Percentiles rank a stretch among this genome's conserved stretches.
These are phyloP conservation scores for Spathaspora hagerdaliae DNA, from an alignment of 805 yeast species.

Conservation along the genomic window DNA sequence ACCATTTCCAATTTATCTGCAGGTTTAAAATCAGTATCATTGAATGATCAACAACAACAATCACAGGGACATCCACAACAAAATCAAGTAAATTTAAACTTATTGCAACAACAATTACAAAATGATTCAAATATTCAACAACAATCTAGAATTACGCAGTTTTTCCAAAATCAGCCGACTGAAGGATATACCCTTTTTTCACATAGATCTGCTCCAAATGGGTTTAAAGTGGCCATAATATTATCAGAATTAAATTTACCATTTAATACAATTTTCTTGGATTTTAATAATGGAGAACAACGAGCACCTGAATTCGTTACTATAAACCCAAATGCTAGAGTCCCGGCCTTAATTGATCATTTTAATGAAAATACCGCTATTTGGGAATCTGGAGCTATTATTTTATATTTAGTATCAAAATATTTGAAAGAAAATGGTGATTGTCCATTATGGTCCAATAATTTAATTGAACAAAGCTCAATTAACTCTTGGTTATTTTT, in stretches of 20 bases:
- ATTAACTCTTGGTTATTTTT: conserved; percentile 87
- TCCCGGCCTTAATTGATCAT: conserved; percentile 92
- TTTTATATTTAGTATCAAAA: conserved; percentile 74
- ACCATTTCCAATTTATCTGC: conserved; percentile 44
- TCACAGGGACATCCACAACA: conserved; percentile 8
- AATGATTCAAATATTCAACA: conserved; percentile 36
- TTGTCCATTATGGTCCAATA: conserved; percentile 78
- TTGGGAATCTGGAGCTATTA: conserved; percentile 95
- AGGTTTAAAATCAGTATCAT: conserved; percentile 41
- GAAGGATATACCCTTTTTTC: conserved; percentile 84
- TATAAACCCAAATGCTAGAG: conserved; percentile 94
- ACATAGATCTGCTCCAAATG: conserved; percentile 88
- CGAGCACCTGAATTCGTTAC: conserved; percentile 89
- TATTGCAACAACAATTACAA: conserved; percentile 44
- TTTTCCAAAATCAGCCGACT: conserved; percentile 70
- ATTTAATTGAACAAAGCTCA: conserved; percentile 74
- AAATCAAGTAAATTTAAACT: conserved; percentile 37
- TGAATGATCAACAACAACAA: conserved; percentile 32
- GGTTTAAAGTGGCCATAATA: conserved; percentile 91
- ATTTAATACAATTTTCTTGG: conserved; percentile 79
- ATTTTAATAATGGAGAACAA: conserved; percentile 86
- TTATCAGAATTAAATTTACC: conserved; percentile 76
- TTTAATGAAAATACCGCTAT: conserved; percentile 71
- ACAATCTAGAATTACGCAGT: conserved; percentile 60
- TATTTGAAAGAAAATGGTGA: conserved; percentile 58